Base-by-base conservation (phyloP, 1,284 basidiomycete species). In the Apiotrichum veenhuisii region DNA sequence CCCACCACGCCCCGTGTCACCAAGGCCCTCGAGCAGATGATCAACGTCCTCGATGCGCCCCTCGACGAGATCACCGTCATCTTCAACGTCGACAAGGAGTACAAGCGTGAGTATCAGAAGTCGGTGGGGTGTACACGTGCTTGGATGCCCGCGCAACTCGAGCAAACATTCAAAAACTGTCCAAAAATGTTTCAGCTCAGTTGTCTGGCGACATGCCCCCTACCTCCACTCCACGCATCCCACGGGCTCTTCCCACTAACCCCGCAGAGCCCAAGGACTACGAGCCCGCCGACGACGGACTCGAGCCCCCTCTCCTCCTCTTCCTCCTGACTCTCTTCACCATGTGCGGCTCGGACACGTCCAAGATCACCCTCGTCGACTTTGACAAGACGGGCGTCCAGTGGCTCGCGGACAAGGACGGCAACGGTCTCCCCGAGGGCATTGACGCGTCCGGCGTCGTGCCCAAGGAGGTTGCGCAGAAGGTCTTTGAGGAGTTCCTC, bases 21-120 rank as follows among this genome's bases (percentile, higher is more conserved):
- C 49, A 50, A 50, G 49, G 49, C 49, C 17, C 38, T 50, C n/a
- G 49, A 50, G 38, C 49, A 50, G 49, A 41, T 40, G 23, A 50
- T 50, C 49, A 41, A 27, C 34, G 15, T 18, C 37, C 37, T 50
- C 14, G 37, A 38, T 15, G 15, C 49, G 12, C 25, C 49, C 4
- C 38, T 50, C 25, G 26, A 40, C 23, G 49, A 50, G 37, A 30
- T 50, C 25, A 40, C 25, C 38, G 18, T 50, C 49, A 33, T 50
- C 26, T 50, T 50, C 49, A 50, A 38, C 37, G 49, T 50, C 11
- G 49, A 48, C 46, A 34, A 34, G 30, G 46, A 48, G 46, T 48
- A 48, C 46, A 48, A 36, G 33, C 46, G 46, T 48, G 46, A 48
- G 46, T 48, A n/a, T n/a, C n/a, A n/a, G n/a, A n/a, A n/a, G n/a